phyloP scores from a whole-genome alignment of 371 early-diverging fungal genomes.

The Synchytrium microbalum region DNA sequence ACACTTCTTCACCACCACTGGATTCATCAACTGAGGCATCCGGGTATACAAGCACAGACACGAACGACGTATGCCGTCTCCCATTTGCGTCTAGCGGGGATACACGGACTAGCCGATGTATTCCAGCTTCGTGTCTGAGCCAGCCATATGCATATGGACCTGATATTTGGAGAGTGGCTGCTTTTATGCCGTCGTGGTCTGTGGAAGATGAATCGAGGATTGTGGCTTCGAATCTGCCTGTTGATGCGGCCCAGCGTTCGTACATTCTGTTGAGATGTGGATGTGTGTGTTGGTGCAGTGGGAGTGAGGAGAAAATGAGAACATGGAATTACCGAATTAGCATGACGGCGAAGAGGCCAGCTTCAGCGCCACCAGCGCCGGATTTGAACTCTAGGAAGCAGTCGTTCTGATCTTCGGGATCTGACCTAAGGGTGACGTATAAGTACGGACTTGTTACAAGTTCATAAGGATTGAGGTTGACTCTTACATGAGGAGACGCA shows the following conservation, averaged over 20 bases:
- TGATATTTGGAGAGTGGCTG: slow-evolving; percentile 23
- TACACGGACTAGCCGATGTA: slow-evolving; percentile 44
- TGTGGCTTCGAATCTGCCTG: slow-evolving; percentile 18
- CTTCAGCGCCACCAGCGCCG: slow-evolving; percentile 44
- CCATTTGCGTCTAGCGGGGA: slow-evolving; percentile 35
- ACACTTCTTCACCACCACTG: slow-evolving; percentile 29
- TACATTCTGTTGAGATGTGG: slow-evolving; percentile 26
- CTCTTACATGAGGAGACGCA: slow-evolving; percentile 29
- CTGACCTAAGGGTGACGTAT: slow-evolving; percentile 17
- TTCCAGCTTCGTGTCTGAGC: slow-evolving; percentile 41
- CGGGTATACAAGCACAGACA: slow-evolving; percentile 39
- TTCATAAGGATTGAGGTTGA: background rate
- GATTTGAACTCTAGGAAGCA: slow-evolving; percentile 43
- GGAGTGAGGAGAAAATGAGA: background rate
- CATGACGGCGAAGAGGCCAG: slow-evolving; percentile 39
- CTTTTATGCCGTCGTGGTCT: slow-evolving; percentile 30
- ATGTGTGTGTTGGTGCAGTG: background rate
- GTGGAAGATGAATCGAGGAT: slow-evolving; percentile 24
- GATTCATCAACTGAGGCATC: slow-evolving; percentile 21
- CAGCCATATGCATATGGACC: slow-evolving; percentile 41
- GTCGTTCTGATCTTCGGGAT: slow-evolving; percentile 28
- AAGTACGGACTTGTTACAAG: background rate
- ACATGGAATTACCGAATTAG: slow-evolving; percentile 20
- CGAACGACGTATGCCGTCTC: slow-evolving; percentile 49
- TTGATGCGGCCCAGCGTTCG: slow-evolving; percentile 26